Conservation (phyloP, 257 asterid genomes). For the Linderniella brevidens region DNA sequence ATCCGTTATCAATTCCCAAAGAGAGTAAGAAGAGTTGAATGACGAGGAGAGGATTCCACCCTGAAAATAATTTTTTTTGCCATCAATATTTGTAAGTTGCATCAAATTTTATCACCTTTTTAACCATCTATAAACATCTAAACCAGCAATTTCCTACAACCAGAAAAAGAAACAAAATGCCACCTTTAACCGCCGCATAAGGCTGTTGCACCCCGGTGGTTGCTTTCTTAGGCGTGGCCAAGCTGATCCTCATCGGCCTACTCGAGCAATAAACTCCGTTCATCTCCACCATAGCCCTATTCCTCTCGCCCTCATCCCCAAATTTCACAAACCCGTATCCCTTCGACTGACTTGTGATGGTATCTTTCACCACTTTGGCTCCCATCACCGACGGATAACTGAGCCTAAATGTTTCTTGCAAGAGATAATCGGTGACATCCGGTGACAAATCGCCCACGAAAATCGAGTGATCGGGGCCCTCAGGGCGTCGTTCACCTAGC, state of each 20-base stretch:
- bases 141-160: too few species aligned
- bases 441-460: slow-evolving; percentile 99
- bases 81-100: too few species aligned
- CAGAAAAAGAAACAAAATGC: not conserved
- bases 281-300: slow-evolving; percentile 96
- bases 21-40: too few species aligned
- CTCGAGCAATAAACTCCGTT: slow-evolving; percentile 92
- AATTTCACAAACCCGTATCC: slow-evolving; percentile 98
- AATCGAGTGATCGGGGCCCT: slow-evolving; percentile 92
- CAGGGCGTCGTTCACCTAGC: slow-evolving; percentile 63
- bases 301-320: slow-evolving; percentile 81
- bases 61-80: too few species aligned
- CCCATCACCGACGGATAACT: slow-evolving; percentile 89
- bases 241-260: slow-evolving; percentile 97
- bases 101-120: too few species aligned
- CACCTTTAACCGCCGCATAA: slow-evolving; percentile 72
- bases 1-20: too few species aligned
- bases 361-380: slow-evolving; percentile 96
- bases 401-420: slow-evolving; percentile 86
- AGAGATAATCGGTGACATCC: slow-evolving; percentile 82
- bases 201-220: slow-evolving; percentile 42
- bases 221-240: slow-evolving; percentile 94
- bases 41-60: too few species aligned
- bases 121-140: too few species aligned
- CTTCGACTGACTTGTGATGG: slow-evolving; percentile 93